These are phyloP conservation scores for Rhodotorula glutinis DNA, from an alignment of 1,284 basidiomycete species.

Conservation along the genomic window DNA sequence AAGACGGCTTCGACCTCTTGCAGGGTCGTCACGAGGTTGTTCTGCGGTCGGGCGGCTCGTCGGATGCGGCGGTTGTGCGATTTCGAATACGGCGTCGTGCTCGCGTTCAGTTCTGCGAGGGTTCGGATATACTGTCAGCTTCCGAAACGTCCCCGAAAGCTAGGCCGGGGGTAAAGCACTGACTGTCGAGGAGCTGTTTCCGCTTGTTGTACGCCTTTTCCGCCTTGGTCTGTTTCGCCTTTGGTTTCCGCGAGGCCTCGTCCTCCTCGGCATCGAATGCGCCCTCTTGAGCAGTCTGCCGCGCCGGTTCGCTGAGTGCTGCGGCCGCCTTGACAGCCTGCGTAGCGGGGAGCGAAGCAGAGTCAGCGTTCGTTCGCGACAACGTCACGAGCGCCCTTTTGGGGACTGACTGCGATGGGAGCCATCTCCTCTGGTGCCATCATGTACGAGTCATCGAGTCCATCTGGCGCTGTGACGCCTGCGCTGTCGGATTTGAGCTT, in stretches of 20 bases:
- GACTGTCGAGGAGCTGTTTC: conserved; percentile 66
- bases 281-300: neutral
- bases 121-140: neutral
- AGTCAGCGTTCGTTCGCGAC: neutral
- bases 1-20: conserved; percentile 61
- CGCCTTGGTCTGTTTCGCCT: conserved; percentile 58
- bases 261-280: neutral
- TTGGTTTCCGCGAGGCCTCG: neutral
- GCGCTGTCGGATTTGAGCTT: neutral
- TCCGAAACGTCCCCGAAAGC: conserved; percentile 10
- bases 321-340: conserved; percentile 13
- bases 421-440: conserved; percentile 22
- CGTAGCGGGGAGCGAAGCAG: neutral
- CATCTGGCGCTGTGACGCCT: conserved; percentile 14
- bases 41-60: conserved; percentile 62
- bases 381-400: neutral
- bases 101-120: conserved; percentile 58
- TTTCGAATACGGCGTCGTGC: conserved; percentile 65
- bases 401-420: conserved; percentile 14
- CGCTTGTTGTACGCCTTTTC: conserved; percentile 65
- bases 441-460: conserved; percentile 21
- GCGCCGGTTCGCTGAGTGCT: neutral
- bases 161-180: conserved; percentile 27
- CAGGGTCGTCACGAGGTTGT: conserved; percentile 60
- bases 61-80: conserved; percentile 68